Evolutionary conservation across 2,329 filamentous ascomycete genomes (phyloP), one percentile per base, ranked within the genome.

Genomic region (Alternaria sp.): DNA sequence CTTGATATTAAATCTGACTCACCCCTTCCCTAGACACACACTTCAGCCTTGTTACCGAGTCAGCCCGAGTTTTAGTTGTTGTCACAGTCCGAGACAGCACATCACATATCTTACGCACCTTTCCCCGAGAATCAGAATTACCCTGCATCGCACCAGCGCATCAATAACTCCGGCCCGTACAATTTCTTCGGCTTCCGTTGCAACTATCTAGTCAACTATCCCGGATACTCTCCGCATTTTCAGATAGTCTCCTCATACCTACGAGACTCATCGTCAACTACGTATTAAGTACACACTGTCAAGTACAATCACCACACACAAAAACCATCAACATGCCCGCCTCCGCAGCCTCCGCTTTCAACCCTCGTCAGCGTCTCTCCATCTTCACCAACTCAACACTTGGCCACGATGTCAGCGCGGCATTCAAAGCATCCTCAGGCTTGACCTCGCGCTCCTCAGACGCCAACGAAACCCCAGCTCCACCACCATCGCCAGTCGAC

Each of bases 361-460:
- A 74, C 69, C 78, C 78, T 49, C 79, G 78, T 67, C 74, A 79
- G 64, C 78, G 77, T 71, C 79, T 81, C 63, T 79, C 78, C 52
- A 75, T 81, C 74, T 70, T 78, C 65, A 79, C 77, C 57, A 77
- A 79, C 72, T 73, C 76, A 22, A 76, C 76, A 1, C 78, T 80
- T 53, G 76, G 78, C 57, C 77, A 77, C 71, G 78, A 80, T 63
- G 74, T 80, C 54, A 76, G 75, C 59, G 79, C 77, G 16, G 78
- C 78, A 12, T 74, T 80, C 71, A 78, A 80, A 62, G 76, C 78
- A 56, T 77, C 75, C 6, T 64, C 68, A n/a, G 62, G 57, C 54
- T 61, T 72, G 27, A 58, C 64, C 32, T 72, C 71, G 9, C 75
- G 74, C 65, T 65, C 69, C 45, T 64, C 60, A 11, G 69, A 72